Base-by-base conservation (phyloP, 148 eudicot genomes). In the Gaultheria prostrata region DNA sequence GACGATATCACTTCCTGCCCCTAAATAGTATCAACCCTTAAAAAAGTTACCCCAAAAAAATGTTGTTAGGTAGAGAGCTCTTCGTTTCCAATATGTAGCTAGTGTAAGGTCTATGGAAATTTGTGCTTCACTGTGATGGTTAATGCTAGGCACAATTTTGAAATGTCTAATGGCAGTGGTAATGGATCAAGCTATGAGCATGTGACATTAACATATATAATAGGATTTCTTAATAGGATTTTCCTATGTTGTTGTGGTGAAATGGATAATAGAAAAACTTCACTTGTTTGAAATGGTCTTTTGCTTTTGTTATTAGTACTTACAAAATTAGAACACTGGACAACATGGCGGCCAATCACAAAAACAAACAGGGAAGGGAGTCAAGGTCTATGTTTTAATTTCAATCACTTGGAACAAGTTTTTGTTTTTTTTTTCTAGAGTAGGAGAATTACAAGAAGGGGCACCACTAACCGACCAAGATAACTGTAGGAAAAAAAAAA, bases 101-200 rank as follows among this genome's bases (percentile, higher is more conserved):
- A 24, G 54, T 49, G 26, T 8, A 32, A 1, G 7, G 6, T 78
- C 6, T 59, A 45, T 69, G 13, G 30, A 32, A 69, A 81, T 69
- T 71, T 59, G 17, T 81, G 39, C 21, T 26, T 43, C 45, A 4
- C n/a, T 80, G 1, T 65, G n/a, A 80, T 80, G 54, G 39, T 65
- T 80, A 63, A 80, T 80, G 82, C 35, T 32, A 26, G 26, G 30
- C 76, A 43, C 77, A 74, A 74, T 74, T 74, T 39, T 39, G 77
- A 74, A 43, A 74, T 43, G 24, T 43, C 72, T 67, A 67, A 71
- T 18, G 28, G 77, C 26, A 74, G 24, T 45, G 28, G 26, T 45
- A 15, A 33, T 71, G 46, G n/a, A 32, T 71, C 46, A 71, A 35
- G 43, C 43, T 39, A 18, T 6, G 46, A 71, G 76, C 48, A 14